phyloP scores from a whole-genome alignment of 2,329 filamentous ascomycete genomes.

The Sclerotinia minor region DNA sequence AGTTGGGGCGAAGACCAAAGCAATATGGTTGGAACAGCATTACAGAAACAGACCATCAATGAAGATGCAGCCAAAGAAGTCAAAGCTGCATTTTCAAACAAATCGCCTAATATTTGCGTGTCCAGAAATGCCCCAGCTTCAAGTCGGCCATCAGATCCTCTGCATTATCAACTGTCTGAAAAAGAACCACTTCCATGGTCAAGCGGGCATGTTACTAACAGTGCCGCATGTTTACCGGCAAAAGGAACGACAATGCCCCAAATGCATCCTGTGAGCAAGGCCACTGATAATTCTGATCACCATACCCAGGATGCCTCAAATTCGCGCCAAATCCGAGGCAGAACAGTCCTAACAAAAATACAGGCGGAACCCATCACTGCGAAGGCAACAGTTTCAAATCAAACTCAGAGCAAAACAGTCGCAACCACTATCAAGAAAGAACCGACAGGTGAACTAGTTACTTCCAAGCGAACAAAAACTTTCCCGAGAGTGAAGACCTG shows the following conservation, averaged over 20 bases:
- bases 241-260: neutral
- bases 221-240: neutral
- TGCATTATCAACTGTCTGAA: neutral
- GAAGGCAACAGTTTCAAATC: neutral
- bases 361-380: neutral
- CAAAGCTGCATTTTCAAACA: neutral
- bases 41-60: neutral
- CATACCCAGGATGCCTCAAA: neutral
- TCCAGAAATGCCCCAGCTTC: neutral
- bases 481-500: too few species aligned
- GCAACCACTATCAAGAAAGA: neutral
- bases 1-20: neutral
- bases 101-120: neutral
- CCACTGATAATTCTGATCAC: neutral
- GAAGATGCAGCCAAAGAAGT: neutral
- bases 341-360: neutral
- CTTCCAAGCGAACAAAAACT: neutral
- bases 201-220: neutral
- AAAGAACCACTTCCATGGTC: neutral
- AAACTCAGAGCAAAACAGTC: neutral
- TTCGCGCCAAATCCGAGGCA: neutral
- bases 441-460: neutral
- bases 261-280: neutral
- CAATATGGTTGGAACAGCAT: neutral
- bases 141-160: neutral